Evolutionary conservation across 331 rosid species (phyloP).

Genomic region (Malus hybrid): DNA sequence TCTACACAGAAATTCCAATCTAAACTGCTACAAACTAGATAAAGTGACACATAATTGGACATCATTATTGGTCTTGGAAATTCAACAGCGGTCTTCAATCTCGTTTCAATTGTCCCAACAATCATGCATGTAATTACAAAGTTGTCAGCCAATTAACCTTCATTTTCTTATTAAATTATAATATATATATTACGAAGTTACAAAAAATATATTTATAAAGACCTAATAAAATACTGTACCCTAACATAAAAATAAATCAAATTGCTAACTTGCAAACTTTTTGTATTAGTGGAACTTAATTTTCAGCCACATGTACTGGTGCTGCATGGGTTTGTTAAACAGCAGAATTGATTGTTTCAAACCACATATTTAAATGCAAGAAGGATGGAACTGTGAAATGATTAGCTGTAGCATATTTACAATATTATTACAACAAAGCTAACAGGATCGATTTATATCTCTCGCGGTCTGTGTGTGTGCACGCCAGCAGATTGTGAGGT

Average conservation of each 20-base stretch:
- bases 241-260: no score
- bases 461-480: no score
- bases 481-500: no score
- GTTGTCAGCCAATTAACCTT: background rate
- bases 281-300: background rate
- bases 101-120: background rate
- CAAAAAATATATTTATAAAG: no score
- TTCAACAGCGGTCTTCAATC: constrained; percentile 9
- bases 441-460: no score
- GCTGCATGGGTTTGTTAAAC: background rate
- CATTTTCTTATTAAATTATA: no score
- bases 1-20: constrained; percentile 23
- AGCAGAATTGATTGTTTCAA: background rate
- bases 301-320: background rate
- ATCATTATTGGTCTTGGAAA: constrained; percentile 4
- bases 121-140: background rate
- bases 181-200: no score
- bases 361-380: background rate
- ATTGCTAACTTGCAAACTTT: no score
- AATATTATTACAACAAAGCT: no score
- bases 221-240: no score
- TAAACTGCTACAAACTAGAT: background rate
- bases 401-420: background rate
- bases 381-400: background rate
- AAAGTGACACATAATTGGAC: constrained; percentile 29